Percentiles rank a stretch among this genome's conserved stretches.
phyloP scores from a whole-genome alignment of 495 filamentous ascomycete species.

The Cercophora sp. region DNA sequence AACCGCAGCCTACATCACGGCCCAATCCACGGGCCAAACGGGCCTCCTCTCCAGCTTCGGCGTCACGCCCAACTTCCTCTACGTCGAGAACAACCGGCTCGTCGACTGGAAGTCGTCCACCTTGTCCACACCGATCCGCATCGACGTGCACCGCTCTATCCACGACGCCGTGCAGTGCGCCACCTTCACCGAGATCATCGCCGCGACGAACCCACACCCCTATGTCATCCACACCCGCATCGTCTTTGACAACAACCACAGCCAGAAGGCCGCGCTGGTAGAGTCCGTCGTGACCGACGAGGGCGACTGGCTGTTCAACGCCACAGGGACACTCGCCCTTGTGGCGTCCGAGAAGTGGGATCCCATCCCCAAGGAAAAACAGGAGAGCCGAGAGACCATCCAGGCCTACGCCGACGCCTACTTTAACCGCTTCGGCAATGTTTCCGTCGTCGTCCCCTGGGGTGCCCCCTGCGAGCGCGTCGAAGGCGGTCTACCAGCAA shows the following conservation, averaged over 20 bases:
- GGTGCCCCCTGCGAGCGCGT: conserved; percentile 32
- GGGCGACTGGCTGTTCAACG: conserved; percentile 42
- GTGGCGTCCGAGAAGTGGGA: conserved; percentile 34
- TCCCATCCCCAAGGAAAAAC: conserved; percentile 26
- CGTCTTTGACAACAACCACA: conserved; percentile 25
- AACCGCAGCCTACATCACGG: neutral
- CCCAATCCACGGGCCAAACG: neutral
- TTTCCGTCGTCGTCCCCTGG: conserved; percentile 30
- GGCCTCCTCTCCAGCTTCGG: neutral
- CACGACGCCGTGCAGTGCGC: conserved; percentile 39
- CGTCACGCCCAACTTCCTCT: neutral
- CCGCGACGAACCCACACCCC: conserved; percentile 29
- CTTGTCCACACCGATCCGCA: conserved; percentile 14
- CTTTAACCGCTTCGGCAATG: conserved; percentile 34
- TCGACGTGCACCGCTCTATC: conserved; percentile 19
- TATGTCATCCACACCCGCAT: conserved; percentile 39
- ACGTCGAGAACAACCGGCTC: neutral
- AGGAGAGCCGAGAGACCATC: conserved; percentile 27
- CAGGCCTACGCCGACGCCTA: conserved; percentile 36
- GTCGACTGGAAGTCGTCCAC: neutral
- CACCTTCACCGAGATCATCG: conserved; percentile 45
- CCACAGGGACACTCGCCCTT: conserved; percentile 31
- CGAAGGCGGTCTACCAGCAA: conserved; percentile 29
- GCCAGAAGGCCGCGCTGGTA: conserved; percentile 20
- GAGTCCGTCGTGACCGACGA: conserved; percentile 34